Evolutionary conservation across 2,329 filamentous ascomycete species (phyloP).

Genomic region (Aspergillus unguis): DNA sequence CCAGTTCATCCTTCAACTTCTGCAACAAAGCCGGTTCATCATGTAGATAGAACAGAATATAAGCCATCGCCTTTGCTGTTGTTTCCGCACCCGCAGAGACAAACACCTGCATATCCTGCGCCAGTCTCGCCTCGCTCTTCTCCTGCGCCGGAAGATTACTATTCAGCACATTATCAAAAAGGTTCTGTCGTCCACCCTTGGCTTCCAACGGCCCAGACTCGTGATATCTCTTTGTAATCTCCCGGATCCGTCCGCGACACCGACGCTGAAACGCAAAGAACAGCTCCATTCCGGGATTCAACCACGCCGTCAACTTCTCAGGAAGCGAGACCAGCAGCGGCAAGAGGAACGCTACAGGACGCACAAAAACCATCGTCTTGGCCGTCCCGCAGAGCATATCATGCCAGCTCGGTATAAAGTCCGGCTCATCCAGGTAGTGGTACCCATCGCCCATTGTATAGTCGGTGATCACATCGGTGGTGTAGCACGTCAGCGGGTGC

Average conservation of each 20-base stretch:
- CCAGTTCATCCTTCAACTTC: slow-evolving; percentile 21
- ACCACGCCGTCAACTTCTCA: slow-evolving; percentile 14
- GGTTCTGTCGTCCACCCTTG: slow-evolving; percentile 13
- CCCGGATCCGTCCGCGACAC: slow-evolving; percentile 13
- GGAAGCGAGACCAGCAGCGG: slow-evolving; percentile 21
- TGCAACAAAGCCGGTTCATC: slow-evolving; percentile 16
- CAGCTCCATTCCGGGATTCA: slow-evolving; percentile 22
- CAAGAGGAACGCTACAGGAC: slow-evolving; percentile 22
- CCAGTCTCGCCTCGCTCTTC: slow-evolving; percentile 33
- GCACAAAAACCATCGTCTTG: slow-evolving; percentile 20
- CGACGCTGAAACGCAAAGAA: slow-evolving; percentile 21
- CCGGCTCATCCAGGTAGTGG: slow-evolving; percentile 30
- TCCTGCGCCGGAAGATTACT: slow-evolving; percentile 29
- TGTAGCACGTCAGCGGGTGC: slow-evolving; percentile 39
- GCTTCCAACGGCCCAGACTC: slow-evolving; percentile 2
- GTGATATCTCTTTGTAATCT: slow-evolving; percentile 11
- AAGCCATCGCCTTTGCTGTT: slow-evolving; percentile 27
- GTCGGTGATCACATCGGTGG: slow-evolving; percentile 47
- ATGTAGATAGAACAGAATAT: slow-evolving; percentile 21
- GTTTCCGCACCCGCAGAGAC: slow-evolving; percentile 34
- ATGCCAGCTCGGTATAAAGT: slow-evolving; percentile 31
- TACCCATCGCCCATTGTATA: slow-evolving; percentile 36
- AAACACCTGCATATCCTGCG: slow-evolving; percentile 30
- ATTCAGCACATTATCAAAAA: slow-evolving; percentile 32
- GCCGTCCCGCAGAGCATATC: slow-evolving; percentile 25